These are phyloP conservation scores for Artemisia annua DNA, from an alignment of 129 eudicot species.

Conservation along the genomic window DNA sequence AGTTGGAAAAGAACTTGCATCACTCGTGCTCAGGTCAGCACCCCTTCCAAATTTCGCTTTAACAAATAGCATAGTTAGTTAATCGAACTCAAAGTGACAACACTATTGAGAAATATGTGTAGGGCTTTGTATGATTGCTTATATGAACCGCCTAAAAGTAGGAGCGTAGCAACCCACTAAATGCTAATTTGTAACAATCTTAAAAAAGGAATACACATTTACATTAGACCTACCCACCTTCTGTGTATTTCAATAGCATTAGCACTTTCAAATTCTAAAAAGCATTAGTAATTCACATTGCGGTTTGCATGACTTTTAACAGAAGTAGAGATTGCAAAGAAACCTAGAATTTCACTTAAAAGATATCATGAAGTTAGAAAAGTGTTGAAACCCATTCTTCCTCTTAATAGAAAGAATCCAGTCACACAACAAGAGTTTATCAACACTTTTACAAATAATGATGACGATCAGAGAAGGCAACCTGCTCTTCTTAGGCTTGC, in stretches of 20 bases:
- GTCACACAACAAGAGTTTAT: conserved; percentile 85
- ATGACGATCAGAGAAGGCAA: conserved; percentile 67
- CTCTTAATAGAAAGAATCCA: conserved; percentile 68
- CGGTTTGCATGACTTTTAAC: conserved; percentile 13
- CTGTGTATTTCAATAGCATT: too few relatives aligned
- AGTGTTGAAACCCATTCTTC: conserved; percentile 54
- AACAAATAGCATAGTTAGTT: neutral
- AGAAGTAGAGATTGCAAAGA: conserved; percentile 66
- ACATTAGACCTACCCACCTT: too few relatives aligned
- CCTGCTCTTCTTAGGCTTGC: conserved; percentile 98
- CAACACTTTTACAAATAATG: conserved; percentile 60
- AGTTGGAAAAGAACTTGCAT: conserved; percentile 91
- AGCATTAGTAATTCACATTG: too few relatives aligned
- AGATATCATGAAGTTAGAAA: conserved; percentile 81
- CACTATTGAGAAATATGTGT: neutral
- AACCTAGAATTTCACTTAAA: conserved; percentile 66
- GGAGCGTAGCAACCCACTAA: too few relatives aligned
- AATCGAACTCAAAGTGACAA: conserved; percentile 1
- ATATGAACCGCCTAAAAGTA: too few relatives aligned
- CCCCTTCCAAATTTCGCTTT: conserved; percentile 12
- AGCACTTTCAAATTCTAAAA: too few relatives aligned
- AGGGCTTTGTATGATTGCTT: too few relatives aligned
- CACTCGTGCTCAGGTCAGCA: conserved; percentile 82
- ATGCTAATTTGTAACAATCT: too few relatives aligned
- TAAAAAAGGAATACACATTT: too few relatives aligned